Evolutionary conservation across 306 rosid species (phyloP).

Genomic region (Citrullus amarus): DNA sequence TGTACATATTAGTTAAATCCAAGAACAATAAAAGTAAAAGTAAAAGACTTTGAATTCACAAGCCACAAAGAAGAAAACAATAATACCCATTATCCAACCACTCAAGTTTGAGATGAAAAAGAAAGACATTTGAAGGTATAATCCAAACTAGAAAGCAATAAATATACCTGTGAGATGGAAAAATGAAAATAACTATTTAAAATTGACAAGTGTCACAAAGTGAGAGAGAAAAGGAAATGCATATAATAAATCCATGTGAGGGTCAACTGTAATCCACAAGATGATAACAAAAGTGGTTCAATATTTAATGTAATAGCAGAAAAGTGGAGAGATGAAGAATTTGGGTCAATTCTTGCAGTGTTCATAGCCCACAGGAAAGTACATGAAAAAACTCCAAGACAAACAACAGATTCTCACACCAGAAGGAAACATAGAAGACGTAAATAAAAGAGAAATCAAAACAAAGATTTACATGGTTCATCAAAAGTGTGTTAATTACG

Average conservation of each 20-base stretch:
- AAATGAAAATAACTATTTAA: too few relatives aligned
- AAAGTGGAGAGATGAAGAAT: neutral
- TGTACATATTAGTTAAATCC: neutral
- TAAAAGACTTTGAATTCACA: neutral
- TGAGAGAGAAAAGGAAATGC: neutral
- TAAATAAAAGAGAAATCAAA: too few relatives aligned
- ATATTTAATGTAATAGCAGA: neutral
- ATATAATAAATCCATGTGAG: neutral
- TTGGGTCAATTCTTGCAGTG: neutral
- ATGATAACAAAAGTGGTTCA: neutral
- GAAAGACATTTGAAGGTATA: neutral
- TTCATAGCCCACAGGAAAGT: constrained; percentile 4
- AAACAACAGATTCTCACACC: neutral
- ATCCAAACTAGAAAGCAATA: neutral
- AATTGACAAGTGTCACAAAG: neutral
- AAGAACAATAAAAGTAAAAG: neutral
- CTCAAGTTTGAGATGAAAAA: neutral
- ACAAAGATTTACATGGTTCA: too few relatives aligned
- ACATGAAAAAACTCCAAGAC: neutral
- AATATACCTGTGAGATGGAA: neutral
- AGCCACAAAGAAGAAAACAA: neutral
- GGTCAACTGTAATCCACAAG: constrained; percentile 6
- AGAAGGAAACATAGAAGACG: neutral
- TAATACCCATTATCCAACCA: neutral
- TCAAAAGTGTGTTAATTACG: too few relatives aligned